Evolutionary conservation across 2,329 filamentous ascomycete genomes (phyloP), one percentile per base, ranked within the genome.

Genomic region (Sporothrix globosa): DNA sequence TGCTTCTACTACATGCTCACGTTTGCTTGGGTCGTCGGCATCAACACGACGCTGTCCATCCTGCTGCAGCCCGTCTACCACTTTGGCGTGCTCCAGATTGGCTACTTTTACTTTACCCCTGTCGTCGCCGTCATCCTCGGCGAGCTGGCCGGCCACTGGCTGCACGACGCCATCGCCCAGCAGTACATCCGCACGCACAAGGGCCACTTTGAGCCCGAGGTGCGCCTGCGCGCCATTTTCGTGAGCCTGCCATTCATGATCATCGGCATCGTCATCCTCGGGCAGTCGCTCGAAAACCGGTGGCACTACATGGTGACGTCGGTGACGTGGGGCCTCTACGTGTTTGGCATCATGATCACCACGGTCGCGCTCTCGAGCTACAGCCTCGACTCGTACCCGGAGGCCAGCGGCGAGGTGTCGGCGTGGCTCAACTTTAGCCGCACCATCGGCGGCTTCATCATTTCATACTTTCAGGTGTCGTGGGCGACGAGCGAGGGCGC

Each of bases 101-200:
- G 84, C 74, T 82, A 76, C 77, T 86, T 88, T 75, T 88, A 89
- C 77, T 88, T 89, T 75, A 84, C 85, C 0, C 85, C 85, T 2
- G 81, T 88, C 34, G 81, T 87, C 0, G 86, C 82, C 3, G 82
- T 84, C 3, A 75, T 86, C 17, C 76, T 88, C 0, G 87, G 86
- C 34, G 85, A 87, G 77, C 69, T 83, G 0, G 76, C 79, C 4
- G 86, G 87, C 6, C 87, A 88, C 76, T 87, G 82, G 81, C 78
- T 88, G 6, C 85, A 88, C 76, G 86, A 88, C 73, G 72, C 78
- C 3, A 75, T 87, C 10, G 83, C 83, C 6, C 78, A 75, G 13
- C 76, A 79, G 34, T 85, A 84, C 73, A 82, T 84, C 44, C 76
- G 77, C 9, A 76, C 77, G 2, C 82, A 88, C 76, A 75, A 80